Conservation (phyloP, 306 rosid species). For the Vigna nakashimae region DNA sequence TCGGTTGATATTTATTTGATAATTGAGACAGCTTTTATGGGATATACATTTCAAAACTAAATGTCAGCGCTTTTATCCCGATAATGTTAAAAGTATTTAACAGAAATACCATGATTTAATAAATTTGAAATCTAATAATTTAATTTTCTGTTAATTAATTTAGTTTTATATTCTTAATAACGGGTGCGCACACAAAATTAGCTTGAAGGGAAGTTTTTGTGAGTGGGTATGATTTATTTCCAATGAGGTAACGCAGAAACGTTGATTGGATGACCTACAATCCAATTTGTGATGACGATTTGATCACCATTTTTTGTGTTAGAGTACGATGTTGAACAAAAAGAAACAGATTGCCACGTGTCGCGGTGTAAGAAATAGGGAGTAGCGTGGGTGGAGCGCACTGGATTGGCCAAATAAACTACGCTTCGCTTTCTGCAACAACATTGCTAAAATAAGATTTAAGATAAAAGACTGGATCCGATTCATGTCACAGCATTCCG, state of each 20-base stretch:
- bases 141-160: not conserved
- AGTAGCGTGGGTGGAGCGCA: conserved; percentile 18
- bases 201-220: not conserved
- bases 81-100: not conserved
- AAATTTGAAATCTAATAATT: not conserved
- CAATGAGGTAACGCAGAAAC: not conserved
- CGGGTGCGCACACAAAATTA: not conserved
- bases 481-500: conserved; percentile 36
- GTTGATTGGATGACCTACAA: not conserved
- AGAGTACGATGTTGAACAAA: not conserved
- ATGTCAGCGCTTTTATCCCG: not conserved
- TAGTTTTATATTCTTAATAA: not conserved
- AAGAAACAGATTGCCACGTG: conserved; percentile 35
- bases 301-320: not conserved
- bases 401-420: conserved; percentile 42
- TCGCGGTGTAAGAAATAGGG: not conserved
- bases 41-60: not conserved
- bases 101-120: not conserved
- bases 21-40: not conserved
- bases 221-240: not conserved
- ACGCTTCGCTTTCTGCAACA: conserved; percentile 34
- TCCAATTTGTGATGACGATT: not conserved
- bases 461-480: conserved; percentile 48
- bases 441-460: conserved; percentile 39
- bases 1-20: not conserved